phyloP scores from a whole-genome alignment of 106 monocot genomes.

The Phalaenopsis aphrodite region DNA sequence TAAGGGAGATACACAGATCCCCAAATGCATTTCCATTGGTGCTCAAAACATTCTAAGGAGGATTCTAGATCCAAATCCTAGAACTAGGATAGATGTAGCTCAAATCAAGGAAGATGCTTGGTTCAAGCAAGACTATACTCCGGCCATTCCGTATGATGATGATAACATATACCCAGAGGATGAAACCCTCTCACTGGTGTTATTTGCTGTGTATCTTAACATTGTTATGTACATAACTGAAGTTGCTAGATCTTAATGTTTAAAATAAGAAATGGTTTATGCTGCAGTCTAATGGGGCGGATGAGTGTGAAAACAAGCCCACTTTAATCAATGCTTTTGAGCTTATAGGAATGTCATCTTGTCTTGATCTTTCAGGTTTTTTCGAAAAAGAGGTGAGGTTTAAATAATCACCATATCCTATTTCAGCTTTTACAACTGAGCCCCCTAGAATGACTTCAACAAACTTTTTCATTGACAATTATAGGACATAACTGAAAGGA shows the following conservation, averaged over 20 bases:
- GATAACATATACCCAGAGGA: conserved; percentile 17
- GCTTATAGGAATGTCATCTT: conserved; percentile 90
- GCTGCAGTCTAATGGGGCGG: conserved; percentile 25
- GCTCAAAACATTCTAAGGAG: conserved; percentile 57
- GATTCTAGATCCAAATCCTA: conserved; percentile 90
- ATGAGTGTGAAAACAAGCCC: conserved; percentile 16
- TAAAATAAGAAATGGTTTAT: background rate
- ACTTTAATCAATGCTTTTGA: conserved; percentile 79
- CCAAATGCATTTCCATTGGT: conserved; percentile 61
- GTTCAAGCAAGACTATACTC: conserved; percentile 74
- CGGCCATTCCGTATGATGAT: conserved; percentile 57
- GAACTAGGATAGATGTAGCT: conserved; percentile 49
- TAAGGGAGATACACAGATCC: conserved; percentile 63
- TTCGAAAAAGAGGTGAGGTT: conserved; percentile 78
- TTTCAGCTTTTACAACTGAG: no score
- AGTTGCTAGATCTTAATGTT: background rate
- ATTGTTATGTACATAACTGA: background rate
- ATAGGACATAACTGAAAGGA: conserved; percentile 80
- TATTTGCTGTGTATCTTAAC: conserved; percentile 8
- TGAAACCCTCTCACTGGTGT: conserved; percentile 32
- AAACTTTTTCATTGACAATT: conserved; percentile 6
- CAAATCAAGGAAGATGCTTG: conserved; percentile 78
- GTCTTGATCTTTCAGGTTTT: conserved; percentile 87
- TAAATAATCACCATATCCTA: background rate
- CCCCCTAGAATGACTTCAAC: background rate